Conservation (phyloP, 495 filamentous ascomycete species). For the Aspergillus bertholletiae region DNA sequence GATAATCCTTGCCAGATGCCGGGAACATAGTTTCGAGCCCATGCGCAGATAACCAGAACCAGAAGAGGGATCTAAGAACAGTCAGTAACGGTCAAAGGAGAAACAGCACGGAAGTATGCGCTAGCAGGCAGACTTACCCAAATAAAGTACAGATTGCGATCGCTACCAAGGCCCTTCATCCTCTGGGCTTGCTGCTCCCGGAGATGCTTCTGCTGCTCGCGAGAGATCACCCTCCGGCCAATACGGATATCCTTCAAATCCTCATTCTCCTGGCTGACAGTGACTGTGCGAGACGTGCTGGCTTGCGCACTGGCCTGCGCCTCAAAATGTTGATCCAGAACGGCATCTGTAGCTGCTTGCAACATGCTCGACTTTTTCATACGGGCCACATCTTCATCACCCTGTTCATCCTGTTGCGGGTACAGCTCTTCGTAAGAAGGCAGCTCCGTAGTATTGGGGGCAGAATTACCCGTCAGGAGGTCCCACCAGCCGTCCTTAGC, state of each 20-base stretch:
- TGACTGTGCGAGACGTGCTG: conserved; percentile 45
- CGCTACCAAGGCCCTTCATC: conserved; percentile 69
- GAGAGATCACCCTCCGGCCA: conserved; percentile 50
- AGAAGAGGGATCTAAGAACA: conserved; percentile 43
- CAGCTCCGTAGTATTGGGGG: conserved; percentile 46
- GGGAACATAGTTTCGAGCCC: conserved; percentile 59
- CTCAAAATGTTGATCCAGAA: conserved; percentile 65
- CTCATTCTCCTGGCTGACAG: conserved; percentile 28
- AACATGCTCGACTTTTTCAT: conserved; percentile 60
- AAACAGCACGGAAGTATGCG: background rate
- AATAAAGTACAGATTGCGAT: conserved; percentile 79
- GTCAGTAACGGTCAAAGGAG: conserved; percentile 25
- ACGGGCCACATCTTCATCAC: conserved; percentile 41
- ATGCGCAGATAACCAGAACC: conserved; percentile 59
- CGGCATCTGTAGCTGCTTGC: conserved; percentile 60
- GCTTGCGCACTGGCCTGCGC: conserved; percentile 52
- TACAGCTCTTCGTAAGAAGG: conserved; percentile 83
- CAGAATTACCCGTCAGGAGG: conserved; percentile 50
- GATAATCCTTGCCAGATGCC: conserved; percentile 47
- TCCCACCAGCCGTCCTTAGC: conserved; percentile 68
- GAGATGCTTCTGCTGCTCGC: conserved; percentile 71
- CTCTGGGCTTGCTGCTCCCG: conserved; percentile 67
- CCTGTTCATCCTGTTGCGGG: conserved; percentile 48
- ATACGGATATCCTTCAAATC: conserved; percentile 45
- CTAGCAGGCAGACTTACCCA: conserved; percentile 61